These are phyloP conservation scores for Ceratonia siliqua DNA, from an alignment of 306 rosid species.

Conservation along the genomic window DNA sequence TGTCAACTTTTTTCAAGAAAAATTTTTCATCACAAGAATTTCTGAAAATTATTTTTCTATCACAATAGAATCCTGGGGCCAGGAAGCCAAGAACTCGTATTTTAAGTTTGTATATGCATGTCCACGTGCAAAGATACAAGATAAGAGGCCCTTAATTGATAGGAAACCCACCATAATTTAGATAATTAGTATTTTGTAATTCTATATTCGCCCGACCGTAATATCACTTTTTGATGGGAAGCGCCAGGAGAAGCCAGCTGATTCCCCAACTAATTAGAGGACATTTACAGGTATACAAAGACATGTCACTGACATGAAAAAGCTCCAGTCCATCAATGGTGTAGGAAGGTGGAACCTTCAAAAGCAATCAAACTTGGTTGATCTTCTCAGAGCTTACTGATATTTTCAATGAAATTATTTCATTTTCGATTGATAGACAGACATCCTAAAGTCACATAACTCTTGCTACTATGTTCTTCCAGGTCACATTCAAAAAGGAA, in stretches of 20 bases:
- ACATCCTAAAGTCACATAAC: not conserved
- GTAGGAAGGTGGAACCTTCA: too few species aligned
- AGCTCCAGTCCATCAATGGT: too few species aligned
- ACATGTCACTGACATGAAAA: not conserved
- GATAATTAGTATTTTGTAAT: conserved; percentile 28
- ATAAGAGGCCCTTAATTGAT: too few species aligned
- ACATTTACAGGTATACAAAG: not conserved
- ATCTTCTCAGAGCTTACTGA: not conserved
- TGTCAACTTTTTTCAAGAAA: too few species aligned
- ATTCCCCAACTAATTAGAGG: not conserved
- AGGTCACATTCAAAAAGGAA: not conserved
- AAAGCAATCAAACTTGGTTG: not conserved
- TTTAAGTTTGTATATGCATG: too few species aligned
- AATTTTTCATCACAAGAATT: too few species aligned
- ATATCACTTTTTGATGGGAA: not conserved
- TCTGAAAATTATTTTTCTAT: too few species aligned
- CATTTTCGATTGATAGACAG: not conserved
- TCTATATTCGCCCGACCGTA: not conserved
- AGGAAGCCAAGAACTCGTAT: too few species aligned
- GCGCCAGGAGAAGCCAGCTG: not conserved
- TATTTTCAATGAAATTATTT: not conserved
- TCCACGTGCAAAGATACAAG: too few species aligned
- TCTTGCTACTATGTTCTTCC: not conserved
- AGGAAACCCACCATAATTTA: too few species aligned
- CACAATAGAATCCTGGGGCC: too few species aligned